Conservation (phyloP, 768 basidiomycete genomes). For the Suillus alpinus region DNA sequence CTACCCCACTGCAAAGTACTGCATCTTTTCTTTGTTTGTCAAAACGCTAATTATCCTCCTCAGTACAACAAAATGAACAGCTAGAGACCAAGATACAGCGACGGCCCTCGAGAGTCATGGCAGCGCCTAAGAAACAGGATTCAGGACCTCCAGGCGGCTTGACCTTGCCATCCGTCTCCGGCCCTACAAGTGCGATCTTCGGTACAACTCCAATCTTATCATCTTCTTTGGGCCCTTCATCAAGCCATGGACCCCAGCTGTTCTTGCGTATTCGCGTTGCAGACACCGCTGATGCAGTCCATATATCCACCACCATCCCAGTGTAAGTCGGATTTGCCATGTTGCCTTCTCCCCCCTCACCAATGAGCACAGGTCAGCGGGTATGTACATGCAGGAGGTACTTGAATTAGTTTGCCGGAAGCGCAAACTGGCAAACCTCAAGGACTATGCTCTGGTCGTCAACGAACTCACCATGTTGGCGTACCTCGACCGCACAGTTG, state of each 20-base stretch:
- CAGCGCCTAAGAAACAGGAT: slow-evolving; percentile 57
- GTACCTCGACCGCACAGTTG: slow-evolving; percentile 94
- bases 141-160: slow-evolving; percentile 39
- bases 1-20: slow-evolving; percentile 66
- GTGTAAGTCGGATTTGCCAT: slow-evolving; percentile 56
- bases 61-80: slow-evolving; percentile 74
- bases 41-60: slow-evolving; percentile 1
- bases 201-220: slow-evolving; percentile 56
- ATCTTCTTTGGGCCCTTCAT: slow-evolving; percentile 66
- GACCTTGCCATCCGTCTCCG: slow-evolving; percentile 35
- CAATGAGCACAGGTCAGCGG: slow-evolving; percentile 56
- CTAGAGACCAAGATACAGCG: slow-evolving; percentile 81
- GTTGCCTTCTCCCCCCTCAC: background rate
- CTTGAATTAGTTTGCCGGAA: slow-evolving; percentile 79
- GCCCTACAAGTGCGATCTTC: slow-evolving; percentile 43
- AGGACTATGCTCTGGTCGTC: slow-evolving; percentile 81
- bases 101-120: slow-evolving; percentile 65
- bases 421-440: slow-evolving; percentile 62
- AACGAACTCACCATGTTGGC: slow-evolving; percentile 64
- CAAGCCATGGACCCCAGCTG: slow-evolving; percentile 74
- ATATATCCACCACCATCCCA: slow-evolving; percentile 86
- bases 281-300: slow-evolving; percentile 77
- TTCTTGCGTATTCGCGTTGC: slow-evolving; percentile 82
- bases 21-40: slow-evolving; percentile 1
- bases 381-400: slow-evolving; percentile 97